Conservation (phyloP, 352 stramenopile genomes). For the Phytophthora podocarpi region DNA sequence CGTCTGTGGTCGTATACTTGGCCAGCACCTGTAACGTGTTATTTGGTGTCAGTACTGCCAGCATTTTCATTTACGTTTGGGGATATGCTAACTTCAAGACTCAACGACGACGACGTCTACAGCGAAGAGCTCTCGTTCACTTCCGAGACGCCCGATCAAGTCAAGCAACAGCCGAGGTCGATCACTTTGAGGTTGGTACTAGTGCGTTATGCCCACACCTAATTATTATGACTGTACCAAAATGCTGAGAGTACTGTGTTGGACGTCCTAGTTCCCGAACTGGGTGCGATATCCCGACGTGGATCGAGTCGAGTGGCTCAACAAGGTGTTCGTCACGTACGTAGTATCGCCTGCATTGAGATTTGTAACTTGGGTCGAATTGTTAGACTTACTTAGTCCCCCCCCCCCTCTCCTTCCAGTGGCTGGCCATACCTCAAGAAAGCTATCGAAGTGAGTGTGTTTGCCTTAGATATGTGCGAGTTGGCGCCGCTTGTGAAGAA, state of each 20-base stretch:
- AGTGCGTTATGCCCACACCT: not conserved
- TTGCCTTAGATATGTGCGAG: too few species aligned
- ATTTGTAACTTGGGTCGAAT: not conserved
- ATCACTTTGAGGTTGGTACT: constrained; percentile 20
- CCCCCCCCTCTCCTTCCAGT: constrained; percentile 37
- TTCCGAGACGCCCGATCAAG: constrained; percentile 33
- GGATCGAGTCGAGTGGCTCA: constrained; percentile 81
- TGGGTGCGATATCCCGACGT: constrained; percentile 68
- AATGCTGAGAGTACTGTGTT: not conserved
- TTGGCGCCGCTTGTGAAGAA: too few species aligned
- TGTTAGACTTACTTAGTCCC: constrained; percentile 1
- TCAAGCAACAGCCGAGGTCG: constrained; percentile 33
- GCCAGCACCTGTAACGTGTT: constrained; percentile 43
- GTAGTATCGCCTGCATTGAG: not conserved
- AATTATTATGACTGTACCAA: too few species aligned
- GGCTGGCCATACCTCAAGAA: constrained; percentile 80
- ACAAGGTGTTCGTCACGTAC: constrained; percentile 65
- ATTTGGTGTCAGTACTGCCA: constrained; percentile 48
- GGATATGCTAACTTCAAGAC: constrained; percentile 62
- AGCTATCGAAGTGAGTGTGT: constrained; percentile 55
- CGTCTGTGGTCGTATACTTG: constrained; percentile 41
- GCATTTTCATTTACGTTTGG: constrained; percentile 53
- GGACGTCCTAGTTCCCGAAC: constrained; percentile 41
- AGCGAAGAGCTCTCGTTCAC: constrained; percentile 27
- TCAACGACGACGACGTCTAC: constrained; percentile 18